phyloP scores from a whole-genome alignment of 495 filamentous ascomycete species.

The Neohortaea acidophila region DNA sequence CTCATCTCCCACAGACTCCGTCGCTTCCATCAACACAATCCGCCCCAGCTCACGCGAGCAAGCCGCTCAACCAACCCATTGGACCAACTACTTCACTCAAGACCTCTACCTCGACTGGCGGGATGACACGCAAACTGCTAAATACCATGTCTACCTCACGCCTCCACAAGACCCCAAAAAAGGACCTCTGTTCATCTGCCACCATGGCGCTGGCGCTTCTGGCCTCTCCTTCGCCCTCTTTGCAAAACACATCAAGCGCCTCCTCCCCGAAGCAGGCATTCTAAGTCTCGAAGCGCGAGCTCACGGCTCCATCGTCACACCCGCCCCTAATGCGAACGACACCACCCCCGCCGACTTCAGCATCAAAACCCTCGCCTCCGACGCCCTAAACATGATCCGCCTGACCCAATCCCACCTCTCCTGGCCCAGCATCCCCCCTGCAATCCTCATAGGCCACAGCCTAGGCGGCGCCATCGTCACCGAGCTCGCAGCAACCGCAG shows the following conservation, averaged over 20 bases:
- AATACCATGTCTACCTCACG: constrained; percentile 76
- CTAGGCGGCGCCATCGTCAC: constrained; percentile 91
- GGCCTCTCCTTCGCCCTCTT: constrained; percentile 77
- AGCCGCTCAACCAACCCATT: constrained; percentile 37
- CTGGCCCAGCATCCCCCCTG: constrained; percentile 57
- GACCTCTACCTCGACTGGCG: constrained; percentile 55
- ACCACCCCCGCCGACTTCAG: constrained; percentile 18
- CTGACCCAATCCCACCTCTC: constrained; percentile 46
- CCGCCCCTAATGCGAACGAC: constrained; percentile 20
- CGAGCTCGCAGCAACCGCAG: constrained; percentile 53
- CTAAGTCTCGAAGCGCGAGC: constrained; percentile 73
- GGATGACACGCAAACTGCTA: constrained; percentile 32
- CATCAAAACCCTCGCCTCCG: constrained; percentile 48
- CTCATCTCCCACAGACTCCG: constrained; percentile 47
- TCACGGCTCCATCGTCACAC: constrained; percentile 56
- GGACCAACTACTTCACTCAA: constrained; percentile 78
- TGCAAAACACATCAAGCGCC: constrained; percentile 57
- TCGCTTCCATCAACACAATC: constrained; percentile 79
- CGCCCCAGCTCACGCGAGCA: constrained; percentile 62
- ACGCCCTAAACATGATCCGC: constrained; percentile 54
- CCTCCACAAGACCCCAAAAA: constrained; percentile 36
- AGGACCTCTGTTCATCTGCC: constrained; percentile 72
- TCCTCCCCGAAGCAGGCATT: constrained; percentile 65
- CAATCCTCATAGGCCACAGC: constrained; percentile 84
- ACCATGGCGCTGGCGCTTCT: constrained; percentile 83